phyloP scores from a whole-genome alignment of 805 yeast species.

The Pichia eremophila region DNA sequence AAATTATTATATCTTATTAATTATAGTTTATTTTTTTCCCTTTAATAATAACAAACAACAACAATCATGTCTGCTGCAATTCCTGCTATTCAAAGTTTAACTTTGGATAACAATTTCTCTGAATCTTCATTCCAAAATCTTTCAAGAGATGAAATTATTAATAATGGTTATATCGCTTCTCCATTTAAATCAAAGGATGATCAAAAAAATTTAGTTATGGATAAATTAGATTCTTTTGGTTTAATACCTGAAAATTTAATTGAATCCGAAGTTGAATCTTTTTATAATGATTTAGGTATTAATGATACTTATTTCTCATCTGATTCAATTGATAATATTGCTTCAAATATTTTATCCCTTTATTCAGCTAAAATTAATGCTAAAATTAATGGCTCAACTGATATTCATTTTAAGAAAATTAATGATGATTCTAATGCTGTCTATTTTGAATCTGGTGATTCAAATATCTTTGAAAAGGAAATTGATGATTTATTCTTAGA shows the following conservation, averaged over 20 bases:
- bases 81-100: conserved; percentile 14
- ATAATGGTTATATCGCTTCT: conserved; percentile 58
- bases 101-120: conserved; percentile 29
- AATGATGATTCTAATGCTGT: conserved; percentile 79
- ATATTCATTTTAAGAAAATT: conserved; percentile 73
- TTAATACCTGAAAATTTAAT: conserved; percentile 83
- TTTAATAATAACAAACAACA: no score
- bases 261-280: conserved; percentile 83
- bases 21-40: no score
- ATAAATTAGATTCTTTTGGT: conserved; percentile 70
- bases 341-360: conserved; percentile 75
- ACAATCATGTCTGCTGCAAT: conserved; percentile 1
- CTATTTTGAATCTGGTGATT: conserved; percentile 63
- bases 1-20: no score
- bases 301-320: conserved; percentile 88
- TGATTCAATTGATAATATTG: conserved; percentile 72
- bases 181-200: conserved; percentile 73
- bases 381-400: conserved; percentile 38
- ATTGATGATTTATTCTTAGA: conserved; percentile 81
- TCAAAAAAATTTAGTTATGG: conserved; percentile 76
- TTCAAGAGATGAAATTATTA: conserved; percentile 21
- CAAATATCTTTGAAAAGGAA: conserved; percentile 52
- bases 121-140: conserved; percentile 27
- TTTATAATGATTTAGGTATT: conserved; percentile 77
- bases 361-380: conserved; percentile 93